Conservation (phyloP, 2,329 filamentous ascomycete genomes). For the Diplocarpon mali region DNA sequence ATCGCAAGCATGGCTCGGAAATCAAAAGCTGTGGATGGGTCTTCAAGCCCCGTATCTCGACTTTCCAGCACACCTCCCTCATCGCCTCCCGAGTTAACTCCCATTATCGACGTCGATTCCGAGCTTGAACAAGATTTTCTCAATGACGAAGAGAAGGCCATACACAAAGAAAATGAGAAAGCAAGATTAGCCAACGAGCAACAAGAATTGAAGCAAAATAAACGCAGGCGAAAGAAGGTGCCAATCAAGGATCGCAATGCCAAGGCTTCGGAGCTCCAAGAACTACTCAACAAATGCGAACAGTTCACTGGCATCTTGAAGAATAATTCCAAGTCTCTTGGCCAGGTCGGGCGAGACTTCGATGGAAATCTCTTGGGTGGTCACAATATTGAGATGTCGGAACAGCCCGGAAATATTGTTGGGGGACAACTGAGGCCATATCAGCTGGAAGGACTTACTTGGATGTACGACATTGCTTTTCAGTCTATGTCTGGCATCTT, state of each 20-base stretch:
- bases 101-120: constrained; percentile 11
- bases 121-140: constrained; percentile 12
- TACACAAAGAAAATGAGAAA: constrained; percentile 35
- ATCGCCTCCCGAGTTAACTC: constrained; percentile 15
- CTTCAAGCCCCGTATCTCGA: constrained; percentile 14
- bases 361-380: constrained; percentile 50
- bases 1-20: background rate
- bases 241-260: constrained; percentile 39
- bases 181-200: constrained; percentile 37
- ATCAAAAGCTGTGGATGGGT: background rate
- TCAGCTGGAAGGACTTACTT: constrained; percentile 87
- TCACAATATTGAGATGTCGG: constrained; percentile 64
- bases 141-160: constrained; percentile 22
- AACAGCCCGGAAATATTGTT: constrained; percentile 74
- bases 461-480: constrained; percentile 62
- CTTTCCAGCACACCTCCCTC: constrained; percentile 19
- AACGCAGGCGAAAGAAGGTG: constrained; percentile 21
- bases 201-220: constrained; percentile 24
- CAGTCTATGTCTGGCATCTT: constrained; percentile 54
- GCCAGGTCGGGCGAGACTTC: constrained; percentile 48
- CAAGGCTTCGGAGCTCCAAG: constrained; percentile 49
- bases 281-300: constrained; percentile 46
- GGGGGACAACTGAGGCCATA: constrained; percentile 90
- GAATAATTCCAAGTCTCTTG: constrained; percentile 50
- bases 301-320: constrained; percentile 53